Percentiles rank a stretch among this genome's conserved stretches.
Conservation (phyloP, 805 yeast species). For the Hanseniaspora osmophila region DNA sequence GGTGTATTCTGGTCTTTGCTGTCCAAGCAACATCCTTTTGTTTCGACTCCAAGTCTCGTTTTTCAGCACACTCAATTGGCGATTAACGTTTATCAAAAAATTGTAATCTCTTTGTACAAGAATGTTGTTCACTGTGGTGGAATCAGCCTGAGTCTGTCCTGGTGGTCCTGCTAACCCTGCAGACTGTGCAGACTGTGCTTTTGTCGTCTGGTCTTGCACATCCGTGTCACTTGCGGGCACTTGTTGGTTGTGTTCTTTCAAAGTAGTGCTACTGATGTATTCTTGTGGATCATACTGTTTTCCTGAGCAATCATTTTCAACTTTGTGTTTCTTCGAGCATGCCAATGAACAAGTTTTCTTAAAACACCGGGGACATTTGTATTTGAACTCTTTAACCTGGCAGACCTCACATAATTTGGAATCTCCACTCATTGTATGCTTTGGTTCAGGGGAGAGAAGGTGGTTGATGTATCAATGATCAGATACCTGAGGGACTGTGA, state of each 20-base stretch:
- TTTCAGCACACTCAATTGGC: slow-evolving; percentile 47
- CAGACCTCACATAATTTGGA: slow-evolving; percentile 33
- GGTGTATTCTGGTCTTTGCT: slow-evolving; percentile 11
- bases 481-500: background rate
- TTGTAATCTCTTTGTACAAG: slow-evolving; percentile 72
- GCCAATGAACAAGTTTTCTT: slow-evolving; percentile 50
- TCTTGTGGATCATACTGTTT: slow-evolving; percentile 38
- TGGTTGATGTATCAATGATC: no score
- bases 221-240: slow-evolving; percentile 1
- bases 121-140: slow-evolving; percentile 10
- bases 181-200: no score
- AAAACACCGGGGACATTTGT: slow-evolving; percentile 71
- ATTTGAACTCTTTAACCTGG: slow-evolving; percentile 32
- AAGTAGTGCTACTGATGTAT: slow-evolving; percentile 36
- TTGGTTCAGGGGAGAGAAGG: no score
- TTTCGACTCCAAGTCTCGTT: slow-evolving; percentile 33
- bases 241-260: slow-evolving; percentile 18
- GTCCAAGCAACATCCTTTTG: slow-evolving; percentile 11
- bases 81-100: slow-evolving; percentile 44
- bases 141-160: background rate
- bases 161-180: slow-evolving; percentile 13
- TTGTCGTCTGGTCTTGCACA: slow-evolving; percentile 23
- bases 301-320: slow-evolving; percentile 51
- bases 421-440: background rate
- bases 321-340: slow-evolving; percentile 64